These are phyloP conservation scores for Catenaria anguillulae DNA, from an alignment of 371 early-diverging fungal species.

Conservation along the genomic window DNA sequence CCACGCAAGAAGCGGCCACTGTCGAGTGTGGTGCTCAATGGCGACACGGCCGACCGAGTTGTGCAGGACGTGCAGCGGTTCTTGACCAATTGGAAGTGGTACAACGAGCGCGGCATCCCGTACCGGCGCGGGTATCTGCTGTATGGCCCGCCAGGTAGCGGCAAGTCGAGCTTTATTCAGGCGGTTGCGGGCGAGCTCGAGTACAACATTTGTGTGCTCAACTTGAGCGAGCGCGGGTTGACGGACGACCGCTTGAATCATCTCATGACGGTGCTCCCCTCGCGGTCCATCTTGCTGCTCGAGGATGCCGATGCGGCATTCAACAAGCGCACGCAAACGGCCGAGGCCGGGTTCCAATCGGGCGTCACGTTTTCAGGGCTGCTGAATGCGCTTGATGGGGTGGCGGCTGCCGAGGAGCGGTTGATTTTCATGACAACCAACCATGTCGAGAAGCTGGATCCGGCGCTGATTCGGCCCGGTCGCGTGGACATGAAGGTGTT, in stretches of 20 bases:
- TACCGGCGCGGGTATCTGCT: slow-evolving; percentile 94
- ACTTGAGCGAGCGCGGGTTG: slow-evolving; percentile 79
- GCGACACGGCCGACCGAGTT: slow-evolving; percentile 55
- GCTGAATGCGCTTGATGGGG: slow-evolving; percentile 98
- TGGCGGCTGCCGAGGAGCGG: slow-evolving; percentile 93
- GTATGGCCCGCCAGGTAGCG: slow-evolving; percentile 98
- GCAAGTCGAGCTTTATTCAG: slow-evolving; percentile 96
- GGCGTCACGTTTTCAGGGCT: slow-evolving; percentile 98
- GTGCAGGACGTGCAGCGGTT: slow-evolving; percentile 74
- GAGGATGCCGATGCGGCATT: slow-evolving; percentile 99
- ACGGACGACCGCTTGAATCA: slow-evolving; percentile 93
- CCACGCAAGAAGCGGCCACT: slow-evolving; percentile 71
- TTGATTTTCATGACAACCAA: slow-evolving; percentile 99
- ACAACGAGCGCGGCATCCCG: slow-evolving; percentile 86
- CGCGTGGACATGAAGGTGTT: slow-evolving; percentile 88
- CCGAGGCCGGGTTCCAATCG: slow-evolving; percentile 51
- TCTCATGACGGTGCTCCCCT: slow-evolving; percentile 82
- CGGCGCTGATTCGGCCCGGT: slow-evolving; percentile 96
- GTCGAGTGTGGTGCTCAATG: slow-evolving; percentile 73
- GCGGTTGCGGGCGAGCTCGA: slow-evolving; percentile 93
- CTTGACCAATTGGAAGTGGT: slow-evolving; percentile 81
- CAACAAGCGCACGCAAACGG: slow-evolving; percentile 40
- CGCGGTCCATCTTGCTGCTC: slow-evolving; percentile 87
- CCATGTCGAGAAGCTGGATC: slow-evolving; percentile 88
- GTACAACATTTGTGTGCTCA: slow-evolving; percentile 94